These are phyloP conservation scores for Zygosaccharomyces bisporus DNA, from an alignment of 805 yeast genomes.

Conservation along the genomic window DNA sequence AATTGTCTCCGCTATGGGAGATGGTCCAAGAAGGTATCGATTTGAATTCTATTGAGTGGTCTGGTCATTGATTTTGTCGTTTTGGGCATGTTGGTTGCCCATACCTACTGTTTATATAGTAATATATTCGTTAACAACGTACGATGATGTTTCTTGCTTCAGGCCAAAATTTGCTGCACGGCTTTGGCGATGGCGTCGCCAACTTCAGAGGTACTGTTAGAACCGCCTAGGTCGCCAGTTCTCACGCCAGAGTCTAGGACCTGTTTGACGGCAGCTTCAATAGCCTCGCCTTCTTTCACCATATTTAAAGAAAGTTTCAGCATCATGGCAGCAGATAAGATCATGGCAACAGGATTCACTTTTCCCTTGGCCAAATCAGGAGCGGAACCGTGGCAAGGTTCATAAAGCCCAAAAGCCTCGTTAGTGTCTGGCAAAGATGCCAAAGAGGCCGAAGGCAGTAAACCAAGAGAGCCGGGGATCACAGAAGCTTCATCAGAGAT, in stretches of 20 bases:
- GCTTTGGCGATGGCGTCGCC: constrained; percentile 89
- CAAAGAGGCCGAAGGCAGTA: constrained; percentile 90
- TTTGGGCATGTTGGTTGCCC: neutral
- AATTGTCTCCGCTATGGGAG: constrained; percentile 95
- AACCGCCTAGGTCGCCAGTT: constrained; percentile 89
- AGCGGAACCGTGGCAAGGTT: constrained; percentile 98
- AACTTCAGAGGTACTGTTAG: constrained; percentile 79
- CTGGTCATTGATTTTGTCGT: constrained; percentile 67
- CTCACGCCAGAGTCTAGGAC: constrained; percentile 81
- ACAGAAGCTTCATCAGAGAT: constrained; percentile 97
- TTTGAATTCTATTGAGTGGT: constrained; percentile 91
- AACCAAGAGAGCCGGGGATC: constrained; percentile 95
- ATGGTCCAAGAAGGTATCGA: constrained; percentile 99
- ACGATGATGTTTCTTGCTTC: constrained; percentile 20
- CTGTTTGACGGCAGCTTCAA: constrained; percentile 80
- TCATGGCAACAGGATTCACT: constrained; percentile 95
- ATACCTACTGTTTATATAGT: constrained; percentile 2
- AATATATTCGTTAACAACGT: constrained; percentile 9
- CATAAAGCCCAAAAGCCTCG: constrained; percentile 92
- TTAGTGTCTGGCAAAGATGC: constrained; percentile 96
- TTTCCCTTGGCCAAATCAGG: constrained; percentile 86
- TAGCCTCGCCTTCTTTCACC: constrained; percentile 77
- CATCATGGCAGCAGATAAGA: constrained; percentile 97
- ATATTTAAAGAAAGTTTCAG: constrained; percentile 82
- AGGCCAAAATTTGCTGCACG: constrained; percentile 50